A percentile compares a stretch with the other conserved stretches of the same genome.
These are phyloP conservation scores for Colletotrichum viniferum DNA, from an alignment of 2,329 filamentous ascomycete species.

Conservation along the genomic window DNA sequence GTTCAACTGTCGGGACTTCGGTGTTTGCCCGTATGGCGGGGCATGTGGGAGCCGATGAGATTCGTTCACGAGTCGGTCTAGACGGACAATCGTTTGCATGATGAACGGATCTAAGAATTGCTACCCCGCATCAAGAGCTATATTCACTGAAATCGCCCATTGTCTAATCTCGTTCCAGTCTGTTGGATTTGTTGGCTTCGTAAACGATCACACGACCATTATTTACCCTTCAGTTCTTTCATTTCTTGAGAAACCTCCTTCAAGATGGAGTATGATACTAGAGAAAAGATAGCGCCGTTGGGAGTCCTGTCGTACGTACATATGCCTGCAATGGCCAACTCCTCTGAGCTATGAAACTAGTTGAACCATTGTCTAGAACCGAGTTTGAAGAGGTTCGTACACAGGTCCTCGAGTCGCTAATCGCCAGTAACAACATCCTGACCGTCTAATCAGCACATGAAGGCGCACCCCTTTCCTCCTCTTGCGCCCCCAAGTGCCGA, in stretches of 20 bases:
- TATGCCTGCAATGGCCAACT: rapidly evolving
- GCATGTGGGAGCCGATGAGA: not conserved
- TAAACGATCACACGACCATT: not conserved
- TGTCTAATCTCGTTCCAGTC: not conserved
- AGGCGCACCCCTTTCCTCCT: not conserved
- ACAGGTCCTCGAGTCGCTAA: rapidly evolving
- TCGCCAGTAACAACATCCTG: not conserved
- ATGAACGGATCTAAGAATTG: not conserved
- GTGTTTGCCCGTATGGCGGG: not conserved
- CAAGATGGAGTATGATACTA: not conserved
- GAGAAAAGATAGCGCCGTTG: not conserved
- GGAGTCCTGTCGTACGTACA: not conserved
- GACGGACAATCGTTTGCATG: not conserved
- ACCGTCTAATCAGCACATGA: not conserved
- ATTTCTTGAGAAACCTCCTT: not conserved
- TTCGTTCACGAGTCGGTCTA: not conserved
- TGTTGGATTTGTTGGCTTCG: not conserved
- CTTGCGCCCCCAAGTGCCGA: not conserved
- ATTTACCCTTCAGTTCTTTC: not conserved
- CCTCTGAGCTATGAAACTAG: not conserved
- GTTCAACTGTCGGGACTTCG: not conserved
- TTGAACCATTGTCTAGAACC: not conserved
- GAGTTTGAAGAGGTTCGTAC: not conserved
- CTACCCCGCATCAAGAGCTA: not conserved
- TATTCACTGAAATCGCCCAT: not conserved